phyloP scores from a whole-genome alignment of 257 asterid genomes.

The Nicotiana obtusifolia region DNA sequence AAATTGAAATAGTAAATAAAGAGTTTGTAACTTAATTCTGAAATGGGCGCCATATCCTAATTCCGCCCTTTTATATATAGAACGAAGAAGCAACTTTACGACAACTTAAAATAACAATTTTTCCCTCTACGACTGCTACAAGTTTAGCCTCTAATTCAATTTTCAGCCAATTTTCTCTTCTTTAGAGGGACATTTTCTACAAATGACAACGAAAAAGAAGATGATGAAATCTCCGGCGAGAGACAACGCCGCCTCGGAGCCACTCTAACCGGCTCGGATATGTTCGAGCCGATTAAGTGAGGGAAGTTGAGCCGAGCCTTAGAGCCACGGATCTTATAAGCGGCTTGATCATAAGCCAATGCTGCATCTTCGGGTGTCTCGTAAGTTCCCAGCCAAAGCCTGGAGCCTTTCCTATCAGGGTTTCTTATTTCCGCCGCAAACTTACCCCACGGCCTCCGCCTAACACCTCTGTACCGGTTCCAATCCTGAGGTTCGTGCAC shows the following conservation, averaged over 20 bases:
- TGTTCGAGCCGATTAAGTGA: conserved; percentile 31
- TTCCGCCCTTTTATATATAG: not conserved
- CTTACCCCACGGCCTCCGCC: conserved; percentile 54
- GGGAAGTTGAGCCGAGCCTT: conserved; percentile 46
- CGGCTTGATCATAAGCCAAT: conserved; percentile 41
- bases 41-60: not conserved
- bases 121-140: not conserved
- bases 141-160: not conserved
- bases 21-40: not conserved
- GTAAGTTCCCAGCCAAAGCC: conserved; percentile 51
- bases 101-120: not conserved
- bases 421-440: conserved; percentile 53
- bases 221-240: not conserved
- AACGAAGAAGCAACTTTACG: not conserved
- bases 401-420: conserved; percentile 32
- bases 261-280: conserved; percentile 27
- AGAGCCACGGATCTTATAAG: conserved; percentile 35
- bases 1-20: not conserved
- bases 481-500: conserved; percentile 19
- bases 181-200: not conserved
- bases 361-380: conserved; percentile 59
- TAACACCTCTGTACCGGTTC: conserved; percentile 43
- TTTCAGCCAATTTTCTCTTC: not conserved
- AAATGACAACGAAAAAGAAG: not conserved
- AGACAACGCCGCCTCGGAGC: conserved; percentile 4